Percentiles rank a stretch among this genome's conserved stretches.
Evolutionary conservation across 768 basidiomycete genomes (phyloP).

Genomic region (Amanita thiersii): DNA sequence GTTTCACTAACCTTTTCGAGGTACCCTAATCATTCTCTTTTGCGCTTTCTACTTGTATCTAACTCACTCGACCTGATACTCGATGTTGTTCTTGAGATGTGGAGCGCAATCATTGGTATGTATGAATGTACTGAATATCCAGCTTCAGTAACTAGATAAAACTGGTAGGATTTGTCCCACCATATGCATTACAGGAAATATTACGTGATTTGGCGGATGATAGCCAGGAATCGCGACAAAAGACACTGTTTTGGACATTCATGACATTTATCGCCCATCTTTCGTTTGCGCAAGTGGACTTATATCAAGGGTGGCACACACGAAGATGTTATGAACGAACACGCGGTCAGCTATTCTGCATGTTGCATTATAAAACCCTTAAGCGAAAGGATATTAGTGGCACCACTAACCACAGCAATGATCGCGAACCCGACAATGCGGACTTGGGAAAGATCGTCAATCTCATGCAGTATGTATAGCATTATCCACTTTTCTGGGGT

Average conservation of each 20-base stretch:
- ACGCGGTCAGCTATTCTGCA: conserved; percentile 63
- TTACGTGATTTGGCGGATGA: conserved; percentile 39
- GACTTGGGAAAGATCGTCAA: conserved; percentile 69
- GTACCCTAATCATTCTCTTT: conserved; percentile 46
- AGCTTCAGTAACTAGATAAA: conserved; percentile 1
- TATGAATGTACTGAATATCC: conserved; percentile 8
- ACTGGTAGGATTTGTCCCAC: conserved; percentile 50
- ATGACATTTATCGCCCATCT: conserved; percentile 54
- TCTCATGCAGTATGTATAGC: conserved; percentile 54
- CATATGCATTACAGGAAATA: conserved; percentile 58
- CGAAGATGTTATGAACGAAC: conserved; percentile 66
- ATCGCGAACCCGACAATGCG: conserved; percentile 33
- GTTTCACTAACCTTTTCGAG: conserved; percentile 18
- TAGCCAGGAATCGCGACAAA: conserved; percentile 29
- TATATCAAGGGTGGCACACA: conserved; percentile 59
- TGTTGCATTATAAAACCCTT: conserved; percentile 61
- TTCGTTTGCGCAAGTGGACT: conserved; percentile 60
- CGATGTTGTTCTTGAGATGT: conserved; percentile 48
- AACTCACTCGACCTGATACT: conserved; percentile 65
- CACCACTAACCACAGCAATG: conserved; percentile 23
- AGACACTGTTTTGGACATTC: conserved; percentile 52
- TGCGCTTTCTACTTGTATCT: conserved; percentile 54
- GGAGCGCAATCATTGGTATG: conserved; percentile 47
- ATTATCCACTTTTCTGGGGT: conserved; percentile 1
- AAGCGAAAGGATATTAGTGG: conserved; percentile 51